phyloP scores from a whole-genome alignment of 768 basidiomycete genomes.

The Tricholoma hemisulphureum region DNA sequence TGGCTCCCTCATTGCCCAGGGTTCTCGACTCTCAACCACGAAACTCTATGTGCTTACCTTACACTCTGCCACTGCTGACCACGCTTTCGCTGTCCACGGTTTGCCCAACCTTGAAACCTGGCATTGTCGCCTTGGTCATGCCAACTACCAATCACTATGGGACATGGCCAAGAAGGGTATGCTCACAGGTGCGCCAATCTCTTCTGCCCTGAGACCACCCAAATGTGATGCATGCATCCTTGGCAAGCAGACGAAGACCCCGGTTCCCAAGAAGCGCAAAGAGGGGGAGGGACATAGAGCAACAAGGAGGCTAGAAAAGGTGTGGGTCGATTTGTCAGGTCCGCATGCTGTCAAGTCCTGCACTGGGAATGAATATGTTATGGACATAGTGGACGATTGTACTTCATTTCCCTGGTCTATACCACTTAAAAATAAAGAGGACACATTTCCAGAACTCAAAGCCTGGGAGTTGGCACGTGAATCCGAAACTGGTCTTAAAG shows the following conservation, averaged over 20 bases:
- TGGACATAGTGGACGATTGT: slow-evolving; percentile 37
- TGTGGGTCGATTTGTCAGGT: slow-evolving; percentile 33
- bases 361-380: slow-evolving; percentile 9
- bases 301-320: slow-evolving; percentile 23
- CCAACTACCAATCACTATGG: slow-evolving; percentile 2
- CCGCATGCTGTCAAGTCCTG: slow-evolving; percentile 19
- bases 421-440: slow-evolving; percentile 27
- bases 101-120: slow-evolving; percentile 20
- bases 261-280: slow-evolving; percentile 27
- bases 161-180: not conserved
- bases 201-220: slow-evolving; percentile 17
- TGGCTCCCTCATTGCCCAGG: slow-evolving; percentile 10
- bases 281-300: slow-evolving; percentile 24
- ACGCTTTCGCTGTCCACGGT: slow-evolving; percentile 10
- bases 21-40: slow-evolving; percentile 5
- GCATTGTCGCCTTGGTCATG: slow-evolving; percentile 18
- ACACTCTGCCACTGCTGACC: slow-evolving; percentile 7
- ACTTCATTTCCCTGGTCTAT: slow-evolving; percentile 30
- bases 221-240: slow-evolving; percentile 35
- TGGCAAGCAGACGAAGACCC: slow-evolving; percentile 35
- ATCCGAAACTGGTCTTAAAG: slow-evolving; percentile 12
- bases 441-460: slow-evolving; percentile 21
- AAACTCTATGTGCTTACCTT: slow-evolving; percentile 18
- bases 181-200: slow-evolving; percentile 23
- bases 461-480: slow-evolving; percentile 28